A percentile compares a stretch with the other conserved stretches of the same genome.
Conservation (phyloP, 2,329 filamentous ascomycete genomes). For the Gliomastix tumulicola region DNA sequence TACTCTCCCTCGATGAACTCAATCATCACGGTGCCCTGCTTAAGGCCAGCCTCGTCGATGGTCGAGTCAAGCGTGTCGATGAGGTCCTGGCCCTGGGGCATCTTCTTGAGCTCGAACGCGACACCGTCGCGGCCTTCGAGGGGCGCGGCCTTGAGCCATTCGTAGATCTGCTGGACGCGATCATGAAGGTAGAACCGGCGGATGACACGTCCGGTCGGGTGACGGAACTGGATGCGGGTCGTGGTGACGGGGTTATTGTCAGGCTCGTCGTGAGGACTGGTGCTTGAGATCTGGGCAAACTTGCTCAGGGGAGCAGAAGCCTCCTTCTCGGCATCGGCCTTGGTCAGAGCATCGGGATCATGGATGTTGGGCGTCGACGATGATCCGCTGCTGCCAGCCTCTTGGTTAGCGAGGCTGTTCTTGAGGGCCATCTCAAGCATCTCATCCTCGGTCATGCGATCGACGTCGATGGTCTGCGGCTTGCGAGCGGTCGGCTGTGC, state of each 20-base stretch:
- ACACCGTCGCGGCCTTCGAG: slow-evolving; percentile 71
- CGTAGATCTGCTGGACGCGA: slow-evolving; percentile 75
- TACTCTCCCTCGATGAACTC: slow-evolving; percentile 65
- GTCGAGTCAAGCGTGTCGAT: slow-evolving; percentile 67
- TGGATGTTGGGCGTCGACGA: slow-evolving; percentile 47
- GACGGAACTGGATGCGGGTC: slow-evolving; percentile 88
- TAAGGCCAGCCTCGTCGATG: slow-evolving; percentile 76
- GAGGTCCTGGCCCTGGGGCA: slow-evolving; percentile 73
- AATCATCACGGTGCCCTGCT: slow-evolving; percentile 93
- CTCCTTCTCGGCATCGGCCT: slow-evolving; percentile 31
- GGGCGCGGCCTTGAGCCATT: slow-evolving; percentile 91
- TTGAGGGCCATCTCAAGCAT: slow-evolving; percentile 92
- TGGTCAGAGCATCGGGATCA: slow-evolving; percentile 86
- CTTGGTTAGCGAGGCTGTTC: slow-evolving; percentile 62
- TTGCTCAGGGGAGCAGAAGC: slow-evolving; percentile 21
- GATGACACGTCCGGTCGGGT: slow-evolving; percentile 78
- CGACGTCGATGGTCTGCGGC: slow-evolving; percentile 65
- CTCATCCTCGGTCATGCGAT: slow-evolving; percentile 92
- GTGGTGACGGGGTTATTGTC: slow-evolving; percentile 60
- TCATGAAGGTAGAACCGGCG: slow-evolving; percentile 76
- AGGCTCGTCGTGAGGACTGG: slow-evolving; percentile 73
- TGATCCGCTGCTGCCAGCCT: slow-evolving; percentile 22
- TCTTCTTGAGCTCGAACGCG: slow-evolving; percentile 80
- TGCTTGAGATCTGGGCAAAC: slow-evolving; percentile 67
- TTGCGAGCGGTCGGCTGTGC: slow-evolving; percentile 58